Evolutionary conservation across 805 yeast species (phyloP).

Genomic region (Barnettozyma pratensis): DNA sequence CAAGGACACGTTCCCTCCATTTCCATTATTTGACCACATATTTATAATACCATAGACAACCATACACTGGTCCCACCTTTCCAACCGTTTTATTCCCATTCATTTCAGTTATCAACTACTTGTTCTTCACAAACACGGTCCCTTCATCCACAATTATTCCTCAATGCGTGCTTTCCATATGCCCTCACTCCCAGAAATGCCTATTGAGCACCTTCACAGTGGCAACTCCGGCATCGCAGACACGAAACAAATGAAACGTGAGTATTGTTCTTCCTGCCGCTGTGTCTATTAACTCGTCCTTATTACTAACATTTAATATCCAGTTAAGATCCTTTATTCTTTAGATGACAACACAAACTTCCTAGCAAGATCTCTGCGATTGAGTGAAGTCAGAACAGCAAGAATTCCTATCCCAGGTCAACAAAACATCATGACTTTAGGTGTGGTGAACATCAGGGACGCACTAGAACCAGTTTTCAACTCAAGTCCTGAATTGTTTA

Average conservation of each 20-base stretch:
- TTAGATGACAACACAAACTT: slow-evolving; percentile 39
- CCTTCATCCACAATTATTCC: not conserved
- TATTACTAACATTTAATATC: slow-evolving; percentile 1
- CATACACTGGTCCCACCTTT: no score
- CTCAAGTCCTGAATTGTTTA: slow-evolving; percentile 42
- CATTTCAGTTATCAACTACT: no score
- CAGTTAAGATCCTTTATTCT: slow-evolving; percentile 36
- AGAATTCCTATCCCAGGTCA: slow-evolving; percentile 39
- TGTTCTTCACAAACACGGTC: no score
- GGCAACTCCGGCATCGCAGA: slow-evolving; percentile 11
- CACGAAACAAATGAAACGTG: slow-evolving; percentile 20
- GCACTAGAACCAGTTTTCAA: slow-evolving; percentile 38
- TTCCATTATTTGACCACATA: no score
- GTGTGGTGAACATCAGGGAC: slow-evolving; percentile 40
- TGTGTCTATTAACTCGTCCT: no score
- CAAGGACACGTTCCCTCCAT: no score
- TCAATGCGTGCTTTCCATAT: slow-evolving; percentile 26
- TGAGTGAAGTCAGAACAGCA: slow-evolving; percentile 35
- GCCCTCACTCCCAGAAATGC: slow-evolving; percentile 28
- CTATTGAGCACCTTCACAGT: slow-evolving; percentile 15
- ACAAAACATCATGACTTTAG: slow-evolving; percentile 36
- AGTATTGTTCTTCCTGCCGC: slow-evolving; percentile 2
- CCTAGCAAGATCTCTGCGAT: slow-evolving; percentile 34
- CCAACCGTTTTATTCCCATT: not conserved
- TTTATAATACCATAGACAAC: no score